Base-by-base conservation (phyloP, 148 eudicot genomes). In the Persicaria tinctoria region DNA sequence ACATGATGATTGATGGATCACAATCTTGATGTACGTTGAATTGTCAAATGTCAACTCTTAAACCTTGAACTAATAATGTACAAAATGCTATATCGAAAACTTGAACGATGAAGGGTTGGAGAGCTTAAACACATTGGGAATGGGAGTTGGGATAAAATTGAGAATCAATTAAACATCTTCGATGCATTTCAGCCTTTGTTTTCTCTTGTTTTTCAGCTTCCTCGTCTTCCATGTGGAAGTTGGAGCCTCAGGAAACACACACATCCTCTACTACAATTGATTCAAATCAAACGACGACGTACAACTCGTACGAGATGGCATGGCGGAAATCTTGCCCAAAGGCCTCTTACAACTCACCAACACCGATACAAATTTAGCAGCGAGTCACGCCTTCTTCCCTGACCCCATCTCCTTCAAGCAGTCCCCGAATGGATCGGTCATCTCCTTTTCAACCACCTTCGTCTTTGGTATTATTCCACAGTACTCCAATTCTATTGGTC, bases 341-440 rank as follows among this genome's bases (percentile, higher is more conserved):
- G 86, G 80, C n/a, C 46, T 84, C 41, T 75, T 87, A 4, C 48
- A 69, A 17, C 68, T 86, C 17, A 84, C 89, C 68, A 84, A 87
- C 23, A 0, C 23, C 70, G 74, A 75, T 0, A 76, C 79, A 9
- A 46, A 46, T 7, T 74, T 76, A 8, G 2, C 47, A 5, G 72
- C 38, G 53, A 87, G 90, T 8, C 90, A 87, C 56, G 88, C 82
- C 57, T 85, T 85, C 6, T 80, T 80, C 73, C 10, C 77, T 4
- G 38, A 57, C 44, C 76, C 83, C 0, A 16, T 85, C 41, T 66
- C 38, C 14, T 76, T 85, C 75, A 85, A 80, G 45, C 16, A 32
- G 46, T 57, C 78, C 23, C 49, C 71, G 1, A 76, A 53, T 20
- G 75, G 68, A 54, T 56, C 62, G 27, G 23, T 0, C 8, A 0